Conservation (phyloP, 768 basidiomycete genomes). For the Termitomyces sp. region DNA sequence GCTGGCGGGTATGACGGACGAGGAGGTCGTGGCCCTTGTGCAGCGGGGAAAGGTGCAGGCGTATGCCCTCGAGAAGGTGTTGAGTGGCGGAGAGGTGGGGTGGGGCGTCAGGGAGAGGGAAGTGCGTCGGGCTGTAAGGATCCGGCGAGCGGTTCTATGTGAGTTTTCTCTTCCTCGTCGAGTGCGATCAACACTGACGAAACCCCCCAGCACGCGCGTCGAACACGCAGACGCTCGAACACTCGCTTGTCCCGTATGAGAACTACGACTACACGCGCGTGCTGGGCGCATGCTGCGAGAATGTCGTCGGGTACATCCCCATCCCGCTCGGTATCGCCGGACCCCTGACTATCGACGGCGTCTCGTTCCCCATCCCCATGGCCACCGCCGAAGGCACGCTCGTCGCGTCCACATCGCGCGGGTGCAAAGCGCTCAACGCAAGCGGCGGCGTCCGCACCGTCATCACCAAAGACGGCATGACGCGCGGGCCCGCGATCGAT, state of each 20-base stretch:
- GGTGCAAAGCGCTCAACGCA: conserved; percentile 96
- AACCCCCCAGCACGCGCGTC: conserved; percentile 71
- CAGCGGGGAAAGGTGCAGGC: conserved; percentile 92
- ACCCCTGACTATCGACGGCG: conserved; percentile 87
- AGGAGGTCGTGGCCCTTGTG: conserved; percentile 85
- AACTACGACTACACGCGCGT: conserved; percentile 94
- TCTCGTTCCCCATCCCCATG: conserved; percentile 90
- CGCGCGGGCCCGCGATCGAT: conserved; percentile 96
- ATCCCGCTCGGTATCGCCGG: conserved; percentile 96
- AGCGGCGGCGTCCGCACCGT: conserved; percentile 96
- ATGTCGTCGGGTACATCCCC: conserved; percentile 96
- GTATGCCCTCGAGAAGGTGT: conserved; percentile 94
- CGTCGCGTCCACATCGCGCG: conserved; percentile 95
- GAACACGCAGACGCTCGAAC: conserved; percentile 77
- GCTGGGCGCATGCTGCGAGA: conserved; percentile 97
- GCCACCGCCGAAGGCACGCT: conserved; percentile 99
- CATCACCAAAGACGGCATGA: conserved; percentile 91
- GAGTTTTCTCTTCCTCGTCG: conserved; percentile 30
- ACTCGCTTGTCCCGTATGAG: conserved; percentile 75
- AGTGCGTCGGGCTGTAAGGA: conserved; percentile 79
- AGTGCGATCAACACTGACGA: background rate
- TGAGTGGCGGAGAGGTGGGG: conserved; percentile 59
- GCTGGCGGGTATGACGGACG: conserved; percentile 72
- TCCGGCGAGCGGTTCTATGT: conserved; percentile 91
- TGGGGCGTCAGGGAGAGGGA: conserved; percentile 32